These are phyloP conservation scores for Paecilomyces formosus DNA, from an alignment of 2,329 filamentous ascomycete species.

Conservation along the genomic window DNA sequence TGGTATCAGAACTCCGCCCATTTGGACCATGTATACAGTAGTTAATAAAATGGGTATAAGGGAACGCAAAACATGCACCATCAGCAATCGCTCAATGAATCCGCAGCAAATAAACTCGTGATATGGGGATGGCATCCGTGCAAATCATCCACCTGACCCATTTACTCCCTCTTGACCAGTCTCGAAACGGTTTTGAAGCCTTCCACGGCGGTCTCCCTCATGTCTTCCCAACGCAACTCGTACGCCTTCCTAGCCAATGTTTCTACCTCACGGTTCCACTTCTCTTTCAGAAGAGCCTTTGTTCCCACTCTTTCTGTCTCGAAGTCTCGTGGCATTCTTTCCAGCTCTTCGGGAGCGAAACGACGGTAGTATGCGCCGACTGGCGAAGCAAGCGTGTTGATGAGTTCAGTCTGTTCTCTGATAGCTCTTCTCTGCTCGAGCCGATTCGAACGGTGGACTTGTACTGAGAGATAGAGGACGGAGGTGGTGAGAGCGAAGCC, in stretches of 20 bases:
- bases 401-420: constrained; percentile 34
- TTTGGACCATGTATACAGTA: constrained; percentile 2
- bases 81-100: not conserved
- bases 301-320: constrained; percentile 45
- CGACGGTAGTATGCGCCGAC: constrained; percentile 28
- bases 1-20: constrained; percentile 18
- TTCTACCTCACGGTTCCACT: constrained; percentile 70
- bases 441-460: constrained; percentile 64
- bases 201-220: constrained; percentile 42
- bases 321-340: constrained; percentile 1
- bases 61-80: not conserved
- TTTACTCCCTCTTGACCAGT: constrained; percentile 22
- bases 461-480: constrained; percentile 62
- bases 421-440: constrained; percentile 37
- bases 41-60: not conserved
- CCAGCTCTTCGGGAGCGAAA: constrained; percentile 9
- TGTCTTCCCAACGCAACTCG: constrained; percentile 56
- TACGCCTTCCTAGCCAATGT: constrained; percentile 60
- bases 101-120: not conserved
- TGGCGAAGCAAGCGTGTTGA: constrained; percentile 33
- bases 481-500: constrained; percentile 69
- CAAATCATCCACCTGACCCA: constrained; percentile 8
- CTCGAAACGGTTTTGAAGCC: constrained; percentile 42
- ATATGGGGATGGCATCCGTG: not conserved
- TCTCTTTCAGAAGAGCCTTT: constrained; percentile 63